Base-by-base conservation (phyloP, 306 rosid genomes). In the Pyrus pyrifolia region DNA sequence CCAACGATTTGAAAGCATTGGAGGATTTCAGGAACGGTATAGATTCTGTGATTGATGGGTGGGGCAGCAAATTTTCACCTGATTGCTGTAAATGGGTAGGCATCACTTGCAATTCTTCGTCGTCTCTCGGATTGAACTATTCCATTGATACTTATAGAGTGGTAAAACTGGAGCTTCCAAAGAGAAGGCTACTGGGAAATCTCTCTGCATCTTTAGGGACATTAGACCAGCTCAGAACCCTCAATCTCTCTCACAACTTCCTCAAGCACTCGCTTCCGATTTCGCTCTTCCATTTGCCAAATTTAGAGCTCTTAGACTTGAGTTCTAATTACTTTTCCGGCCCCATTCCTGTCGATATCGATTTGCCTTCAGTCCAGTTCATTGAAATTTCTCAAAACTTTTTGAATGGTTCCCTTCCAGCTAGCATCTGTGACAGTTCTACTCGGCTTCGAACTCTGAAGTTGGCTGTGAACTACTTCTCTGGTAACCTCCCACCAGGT, bases 21-120 rank as follows among this genome's bases (percentile, higher is more conserved):
- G 57, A 57, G 14, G 81, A 59, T 30, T 83, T 81, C 69, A 72
- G 18, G 78, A 61, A 42, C 3, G 78, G 30, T 35, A n/a, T 86
- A 29, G 51, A 68, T 17, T 51, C 69, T 4, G 9, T 4, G 38
- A 46, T 71, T 79, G 59, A 52, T 3, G 27, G 40, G 15, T 83
- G 85, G 89, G 76, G 78, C 19, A 27, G 10, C 25, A 75, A 60
- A 14, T 30, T 25, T 23, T 73, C 89, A 33, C 21, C 68, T 61
- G 59, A 86, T 62, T 86, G 89, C 78, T 86, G 89, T 62, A 29
- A 17, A 27, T 86, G 87, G 89, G 44, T 31, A 67, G 89, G 87
- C n/a, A 31, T 86, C 40, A 74, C 79, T 52, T 86, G 89, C 71
- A 53, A 29, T 52, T 42, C 82, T 80, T 65, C 82, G 6, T 74